Base-by-base conservation (phyloP, 768 basidiomycete genomes). In the Psilocybe cubensis region DNA sequence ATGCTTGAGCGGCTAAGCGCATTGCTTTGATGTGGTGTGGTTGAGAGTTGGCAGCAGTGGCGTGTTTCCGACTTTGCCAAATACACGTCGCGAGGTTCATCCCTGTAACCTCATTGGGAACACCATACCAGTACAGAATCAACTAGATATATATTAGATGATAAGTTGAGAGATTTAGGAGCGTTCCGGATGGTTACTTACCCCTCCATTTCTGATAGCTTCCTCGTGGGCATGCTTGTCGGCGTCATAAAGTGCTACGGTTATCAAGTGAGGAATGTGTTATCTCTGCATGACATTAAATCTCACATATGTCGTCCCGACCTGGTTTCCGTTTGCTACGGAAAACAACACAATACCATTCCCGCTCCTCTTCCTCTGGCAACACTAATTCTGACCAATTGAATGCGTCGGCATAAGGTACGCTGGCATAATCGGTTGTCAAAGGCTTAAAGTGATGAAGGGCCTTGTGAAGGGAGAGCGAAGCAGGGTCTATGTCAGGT, bases 31-130 rank as follows among this genome's bases (percentile, higher is more conserved):
- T 81, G 66, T 98, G 96, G 56, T 89, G 81, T 12, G 92, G 93
- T 5, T 87, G 82, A 0, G 85, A 83, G 62, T 86, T 93, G 0
- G 95, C 95, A 3, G 85, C 86, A 24, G 87, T 74, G 3, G 96
- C 96, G 59, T 94, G 89, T 62, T 82, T 82, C 5, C 95, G 86
- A 40, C 90, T 92, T 73, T 91, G 88, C 96, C 96, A 98, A 40
- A 98, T 89, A 75, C 96, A 98, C 17, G 95, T 97, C 7, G 96
- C 94, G 52, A 97, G 84, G 71, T 98, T 98, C 73, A 91, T 78
- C 1, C 94, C 87, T 0, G 91, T 90, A 33, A 78, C 69, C 47
- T 81, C 80, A 63, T 92, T 76, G 1, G 95, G 95, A 27, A 88
- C 80, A 9, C 95, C 95, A 64, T 94, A 96, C 96, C 96, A 98